Evolutionary conservation across 805 yeast genomes (phyloP).

Genomic region (Barnettozyma salicaria): DNA sequence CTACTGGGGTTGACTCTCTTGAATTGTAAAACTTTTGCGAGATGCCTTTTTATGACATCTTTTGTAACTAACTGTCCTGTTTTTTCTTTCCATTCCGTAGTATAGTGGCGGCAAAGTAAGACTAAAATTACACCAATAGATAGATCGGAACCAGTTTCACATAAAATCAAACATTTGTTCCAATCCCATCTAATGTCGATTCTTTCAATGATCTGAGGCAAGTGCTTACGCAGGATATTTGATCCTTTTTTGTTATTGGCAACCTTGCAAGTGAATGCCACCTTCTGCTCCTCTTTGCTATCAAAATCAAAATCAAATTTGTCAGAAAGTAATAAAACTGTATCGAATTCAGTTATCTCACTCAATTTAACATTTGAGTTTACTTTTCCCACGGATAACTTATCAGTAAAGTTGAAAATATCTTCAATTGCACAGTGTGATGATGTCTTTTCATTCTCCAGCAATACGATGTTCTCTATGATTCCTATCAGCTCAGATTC

Average conservation of each 20-base stretch:
- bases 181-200: conserved; percentile 11
- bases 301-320: conserved; percentile 1
- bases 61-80: conserved; percentile 34
- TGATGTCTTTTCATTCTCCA: too few species aligned
- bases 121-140: conserved; percentile 55
- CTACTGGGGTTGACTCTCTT: conserved; percentile 69
- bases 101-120: conserved; percentile 42
- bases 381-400: conserved; percentile 24
- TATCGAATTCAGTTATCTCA: conserved; percentile 6
- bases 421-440: conserved; percentile 6
- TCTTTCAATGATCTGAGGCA: conserved; percentile 38
- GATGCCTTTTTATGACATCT: conserved; percentile 47
- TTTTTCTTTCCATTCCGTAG: conserved; percentile 34
- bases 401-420: conserved; percentile 14
- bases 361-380: neutral
- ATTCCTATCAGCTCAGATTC: conserved; percentile 28
- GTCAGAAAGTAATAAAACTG: conserved; percentile 12
- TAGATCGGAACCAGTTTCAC: conserved; percentile 63
- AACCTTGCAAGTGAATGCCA: conserved; percentile 16
- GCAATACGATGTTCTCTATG: conserved; percentile 8
- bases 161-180: conserved; percentile 36
- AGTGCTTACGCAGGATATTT: conserved; percentile 43
- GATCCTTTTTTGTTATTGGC: conserved; percentile 58
- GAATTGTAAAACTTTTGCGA: conserved; percentile 42
- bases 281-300: neutral